A percentile compares a stretch with the other conserved stretches of the same genome.
These are phyloP conservation scores for Apiospora kogelbergensis DNA, from an alignment of 2,329 filamentous ascomycete genomes.

Conservation along the genomic window DNA sequence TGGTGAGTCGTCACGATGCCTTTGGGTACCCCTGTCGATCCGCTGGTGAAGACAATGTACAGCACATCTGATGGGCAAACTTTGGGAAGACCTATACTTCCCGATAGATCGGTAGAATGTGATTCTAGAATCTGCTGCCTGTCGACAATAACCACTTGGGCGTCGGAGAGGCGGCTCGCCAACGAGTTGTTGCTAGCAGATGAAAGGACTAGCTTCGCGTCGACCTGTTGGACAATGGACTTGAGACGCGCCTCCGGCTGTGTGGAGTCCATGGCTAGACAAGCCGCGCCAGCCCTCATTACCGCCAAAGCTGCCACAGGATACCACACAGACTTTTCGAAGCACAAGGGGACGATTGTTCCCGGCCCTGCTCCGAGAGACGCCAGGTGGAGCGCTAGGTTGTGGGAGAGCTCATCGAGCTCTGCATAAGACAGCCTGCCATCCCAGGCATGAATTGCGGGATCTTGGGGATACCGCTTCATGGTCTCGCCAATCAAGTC, in stretches of 20 bases:
- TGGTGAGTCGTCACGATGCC: slow-evolving; percentile 12
- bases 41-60: background rate
- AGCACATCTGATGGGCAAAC: background rate
- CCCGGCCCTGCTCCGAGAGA: background rate
- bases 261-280: slow-evolving; percentile 4
- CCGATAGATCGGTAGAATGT: background rate
- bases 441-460: background rate
- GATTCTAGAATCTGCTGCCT: background rate
- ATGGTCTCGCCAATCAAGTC: background rate
- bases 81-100: background rate
- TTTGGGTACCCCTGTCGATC: background rate
- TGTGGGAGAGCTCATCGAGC: background rate
- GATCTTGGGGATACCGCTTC: background rate
- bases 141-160: background rate
- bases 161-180: background rate
- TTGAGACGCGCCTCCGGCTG: background rate
- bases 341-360: background rate
- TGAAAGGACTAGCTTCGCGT: background rate
- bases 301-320: background rate
- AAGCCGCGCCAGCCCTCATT: slow-evolving; percentile 7
- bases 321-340: slow-evolving; percentile 9
- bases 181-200: background rate
- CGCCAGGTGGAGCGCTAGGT: background rate
- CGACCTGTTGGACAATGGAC: background rate
- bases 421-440: background rate